Evolutionary conservation across 1,139 yeast genomes (phyloP), one percentile per base, ranked within the genome.

Genomic region (Yamadazyma songkhlaensis): DNA sequence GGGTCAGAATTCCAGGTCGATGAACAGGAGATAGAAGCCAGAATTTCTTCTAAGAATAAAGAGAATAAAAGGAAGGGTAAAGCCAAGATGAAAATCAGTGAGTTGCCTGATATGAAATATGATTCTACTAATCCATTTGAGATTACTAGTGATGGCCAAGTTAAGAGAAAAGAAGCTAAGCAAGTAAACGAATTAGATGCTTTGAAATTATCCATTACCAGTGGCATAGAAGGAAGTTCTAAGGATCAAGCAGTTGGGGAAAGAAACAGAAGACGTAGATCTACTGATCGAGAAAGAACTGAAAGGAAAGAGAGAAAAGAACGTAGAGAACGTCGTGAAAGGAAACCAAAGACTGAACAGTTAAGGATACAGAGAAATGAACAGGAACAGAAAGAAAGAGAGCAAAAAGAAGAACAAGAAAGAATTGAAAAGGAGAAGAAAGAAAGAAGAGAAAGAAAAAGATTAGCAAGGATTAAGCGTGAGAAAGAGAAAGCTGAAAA

Each of bases 281-380:
- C 17, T 17, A 12, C 7, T n/a, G 29, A 8, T 26, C 9, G 7
- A 5, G 20, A 26, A 9, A 17, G 15, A 14, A 12, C 3, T 29
- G 32, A 12, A 29, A 29, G 24, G 6, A 4, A 12, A 23, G 21
- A 12, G 17, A 22, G 26, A 6, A 22, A 14, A 15, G 21, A 11
- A 31, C 9, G 17, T 9, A 32, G 24, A 24, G 32, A 26, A 40
- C 37, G 13, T 26, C 37, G 13, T 31, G 35, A 14, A 13, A 24
- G 12, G 39, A 36, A 32, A 32, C 28, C 14, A 25, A 25, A 25
- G 21, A 17, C 29, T 10, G 12, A n/a, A 5, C 12, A 25, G 21
- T 9, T 13, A 23, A 21, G 17, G 20, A 21, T 13, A 6, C 25
- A 12, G 13, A 13, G 9, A 14, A 29, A 15, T 13, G 9, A 9